Evolutionary conservation across 108 stramenopile genomes (phyloP).

Genomic region (Phaeodactylum tricornutum): DNA sequence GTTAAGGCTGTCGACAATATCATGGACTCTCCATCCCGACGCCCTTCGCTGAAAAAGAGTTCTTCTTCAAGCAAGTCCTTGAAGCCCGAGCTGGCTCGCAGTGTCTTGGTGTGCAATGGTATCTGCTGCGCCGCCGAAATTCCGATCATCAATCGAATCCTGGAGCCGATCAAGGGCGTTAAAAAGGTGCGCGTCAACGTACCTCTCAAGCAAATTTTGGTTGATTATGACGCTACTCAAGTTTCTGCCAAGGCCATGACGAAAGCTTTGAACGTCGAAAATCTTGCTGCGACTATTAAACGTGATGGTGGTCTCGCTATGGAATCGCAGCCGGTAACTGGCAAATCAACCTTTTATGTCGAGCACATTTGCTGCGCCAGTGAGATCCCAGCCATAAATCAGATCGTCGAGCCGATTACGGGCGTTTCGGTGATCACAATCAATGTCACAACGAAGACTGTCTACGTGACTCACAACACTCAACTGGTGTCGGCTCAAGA

Average conservation of each 20-base stretch:
- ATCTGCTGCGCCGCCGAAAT: slow-evolving; percentile 17
- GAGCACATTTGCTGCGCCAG: slow-evolving; percentile 68
- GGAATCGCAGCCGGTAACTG: too few species aligned
- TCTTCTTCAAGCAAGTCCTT: neutral
- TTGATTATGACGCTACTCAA: neutral
- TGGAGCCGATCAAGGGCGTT: neutral
- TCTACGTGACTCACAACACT: slow-evolving; percentile 31
- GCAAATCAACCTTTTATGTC: slow-evolving; percentile 19
- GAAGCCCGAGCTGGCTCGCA: neutral
- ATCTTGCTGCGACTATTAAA: slow-evolving; percentile 30
- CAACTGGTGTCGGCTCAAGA: slow-evolving; percentile 15
- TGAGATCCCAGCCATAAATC: slow-evolving; percentile 53
- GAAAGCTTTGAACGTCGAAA: slow-evolving; percentile 24
- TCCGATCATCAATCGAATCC: neutral
- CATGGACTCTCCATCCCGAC: too few species aligned
- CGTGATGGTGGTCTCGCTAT: slow-evolving; percentile 22
- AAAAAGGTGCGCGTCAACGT: slow-evolving; percentile 5
- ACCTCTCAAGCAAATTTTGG: slow-evolving; percentile 9
- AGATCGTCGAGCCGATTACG: slow-evolving; percentile 19
- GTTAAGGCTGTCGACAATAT: slow-evolving; percentile 1
- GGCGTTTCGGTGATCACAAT: slow-evolving; percentile 14
- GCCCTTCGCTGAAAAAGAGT: neutral
- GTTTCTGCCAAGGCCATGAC: slow-evolving; percentile 26
- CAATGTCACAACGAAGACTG: slow-evolving; percentile 13
- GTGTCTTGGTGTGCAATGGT: neutral